Percentiles rank a stretch among this genome's conserved stretches.
These are phyloP conservation scores for Stemphylium lycopersici DNA, from an alignment of 2,329 filamentous ascomycete species.

Conservation along the genomic window DNA sequence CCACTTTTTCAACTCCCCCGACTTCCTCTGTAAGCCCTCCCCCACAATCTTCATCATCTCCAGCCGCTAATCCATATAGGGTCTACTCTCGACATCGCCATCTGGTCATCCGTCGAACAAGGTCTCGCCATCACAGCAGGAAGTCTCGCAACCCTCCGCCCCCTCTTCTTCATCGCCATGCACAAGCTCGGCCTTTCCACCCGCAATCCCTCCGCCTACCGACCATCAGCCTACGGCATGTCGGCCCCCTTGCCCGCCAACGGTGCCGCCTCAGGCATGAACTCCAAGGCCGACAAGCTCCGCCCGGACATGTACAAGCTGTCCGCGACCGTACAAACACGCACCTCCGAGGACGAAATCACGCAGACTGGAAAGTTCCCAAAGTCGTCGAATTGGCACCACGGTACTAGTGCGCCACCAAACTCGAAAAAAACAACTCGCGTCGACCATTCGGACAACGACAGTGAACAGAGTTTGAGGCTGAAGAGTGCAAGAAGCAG, in stretches of 20 bases:
- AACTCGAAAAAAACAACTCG: constrained; percentile 17
- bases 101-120: constrained; percentile 47
- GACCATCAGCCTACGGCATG: constrained; percentile 30
- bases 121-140: constrained; percentile 47
- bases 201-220: constrained; percentile 20
- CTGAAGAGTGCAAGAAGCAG: constrained; percentile 24
- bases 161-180: constrained; percentile 38
- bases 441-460: constrained; percentile 21
- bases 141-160: constrained; percentile 44
- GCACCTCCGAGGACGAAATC: constrained; percentile 21
- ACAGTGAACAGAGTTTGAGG: constrained; percentile 34
- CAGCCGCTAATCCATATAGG: constrained; percentile 17
- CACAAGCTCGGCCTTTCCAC: constrained; percentile 34
- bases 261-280: constrained; percentile 9
- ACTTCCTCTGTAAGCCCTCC: constrained; percentile 40
- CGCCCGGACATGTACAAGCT: constrained; percentile 31
- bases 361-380: neutral
- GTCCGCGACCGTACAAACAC: constrained; percentile 24
- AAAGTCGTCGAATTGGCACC: constrained; percentile 27
- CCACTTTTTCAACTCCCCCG: constrained; percentile 33
- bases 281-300: constrained; percentile 22
- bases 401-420: constrained; percentile 12
- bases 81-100: constrained; percentile 45
- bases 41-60: too few species aligned
- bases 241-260: constrained; percentile 20